These are phyloP conservation scores for Penicillium cinerascens DNA, from an alignment of 495 filamentous ascomycete species.

Conservation along the genomic window DNA sequence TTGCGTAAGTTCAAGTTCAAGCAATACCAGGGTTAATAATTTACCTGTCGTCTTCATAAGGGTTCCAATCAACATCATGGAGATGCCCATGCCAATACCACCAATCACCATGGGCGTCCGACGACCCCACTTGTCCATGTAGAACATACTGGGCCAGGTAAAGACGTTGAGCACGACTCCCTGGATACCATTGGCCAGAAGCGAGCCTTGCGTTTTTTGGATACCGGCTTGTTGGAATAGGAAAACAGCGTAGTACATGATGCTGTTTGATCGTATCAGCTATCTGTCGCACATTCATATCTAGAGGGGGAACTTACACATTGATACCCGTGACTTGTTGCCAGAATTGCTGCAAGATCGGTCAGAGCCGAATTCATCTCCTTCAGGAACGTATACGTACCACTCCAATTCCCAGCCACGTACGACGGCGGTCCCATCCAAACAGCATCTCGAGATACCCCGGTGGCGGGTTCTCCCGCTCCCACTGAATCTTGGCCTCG, in stretches of 20 bases:
- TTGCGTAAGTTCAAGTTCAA: not conserved
- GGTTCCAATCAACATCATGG: conserved; percentile 27
- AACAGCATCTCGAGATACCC: conserved; percentile 23
- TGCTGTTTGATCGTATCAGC: conserved; percentile 11
- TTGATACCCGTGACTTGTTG: conserved; percentile 31
- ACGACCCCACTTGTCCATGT: conserved; percentile 25
- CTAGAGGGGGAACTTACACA: conserved; percentile 13
- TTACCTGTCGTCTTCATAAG: conserved; percentile 27
- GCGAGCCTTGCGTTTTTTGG: conserved; percentile 11
- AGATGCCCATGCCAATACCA: conserved; percentile 22
- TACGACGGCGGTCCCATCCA: conserved; percentile 24
- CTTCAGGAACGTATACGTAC: conserved; percentile 3
- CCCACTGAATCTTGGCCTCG: conserved; percentile 18
- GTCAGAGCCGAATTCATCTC: not conserved
- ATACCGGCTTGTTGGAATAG: conserved; percentile 26
- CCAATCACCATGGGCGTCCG: conserved; percentile 24
- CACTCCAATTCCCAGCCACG: conserved; percentile 31
- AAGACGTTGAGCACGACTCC: conserved; percentile 24
- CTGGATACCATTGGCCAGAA: conserved; percentile 26
- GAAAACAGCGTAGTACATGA: conserved; percentile 31
- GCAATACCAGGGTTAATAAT: not conserved
- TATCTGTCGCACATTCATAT: no score
- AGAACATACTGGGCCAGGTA: conserved; percentile 25
- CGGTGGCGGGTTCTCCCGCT: conserved; percentile 19
- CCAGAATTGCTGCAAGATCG: conserved; percentile 24